Conservation (phyloP, 1,139 yeast species). For the Geotrichum cucujoidarum region DNA sequence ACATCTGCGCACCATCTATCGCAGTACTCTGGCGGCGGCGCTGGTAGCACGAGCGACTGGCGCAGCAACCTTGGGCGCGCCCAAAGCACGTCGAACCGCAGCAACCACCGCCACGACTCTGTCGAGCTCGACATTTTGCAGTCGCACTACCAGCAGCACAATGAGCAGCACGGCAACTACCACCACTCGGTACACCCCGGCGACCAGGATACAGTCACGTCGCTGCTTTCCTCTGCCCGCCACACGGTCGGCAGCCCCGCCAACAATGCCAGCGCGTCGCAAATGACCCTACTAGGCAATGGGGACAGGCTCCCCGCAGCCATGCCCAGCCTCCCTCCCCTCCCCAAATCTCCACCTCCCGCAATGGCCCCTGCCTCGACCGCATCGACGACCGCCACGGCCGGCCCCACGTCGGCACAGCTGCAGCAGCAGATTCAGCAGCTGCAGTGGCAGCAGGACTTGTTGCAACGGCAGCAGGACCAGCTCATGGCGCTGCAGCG, state of each 20-base stretch:
- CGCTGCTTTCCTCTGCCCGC: not conserved
- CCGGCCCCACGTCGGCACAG: conserved; percentile 2
- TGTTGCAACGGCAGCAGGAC: conserved; percentile 15
- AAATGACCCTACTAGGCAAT: conserved; percentile 13
- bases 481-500: conserved; percentile 14
- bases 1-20: not conserved
- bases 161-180: not conserved
- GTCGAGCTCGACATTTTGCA: conserved; percentile 14
- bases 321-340: conserved; percentile 9
- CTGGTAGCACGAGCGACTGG: conserved; percentile 5
- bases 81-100: not conserved
- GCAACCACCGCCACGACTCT: not conserved
- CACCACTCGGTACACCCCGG: not conserved
- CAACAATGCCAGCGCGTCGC: too few relatives aligned
- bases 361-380: too few relatives aligned
- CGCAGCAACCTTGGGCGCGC: conserved; percentile 10
- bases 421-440: conserved; percentile 18
- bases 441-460: conserved; percentile 17
- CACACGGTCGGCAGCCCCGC: too few relatives aligned
- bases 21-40: not conserved
- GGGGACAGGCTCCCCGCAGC: conserved; percentile 5
- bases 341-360: conserved; percentile 6
- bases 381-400: too few relatives aligned
- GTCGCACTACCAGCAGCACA: not conserved
- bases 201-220: not conserved